phyloP scores from a whole-genome alignment of 306 rosid species.

The Ormosia emarginata region DNA sequence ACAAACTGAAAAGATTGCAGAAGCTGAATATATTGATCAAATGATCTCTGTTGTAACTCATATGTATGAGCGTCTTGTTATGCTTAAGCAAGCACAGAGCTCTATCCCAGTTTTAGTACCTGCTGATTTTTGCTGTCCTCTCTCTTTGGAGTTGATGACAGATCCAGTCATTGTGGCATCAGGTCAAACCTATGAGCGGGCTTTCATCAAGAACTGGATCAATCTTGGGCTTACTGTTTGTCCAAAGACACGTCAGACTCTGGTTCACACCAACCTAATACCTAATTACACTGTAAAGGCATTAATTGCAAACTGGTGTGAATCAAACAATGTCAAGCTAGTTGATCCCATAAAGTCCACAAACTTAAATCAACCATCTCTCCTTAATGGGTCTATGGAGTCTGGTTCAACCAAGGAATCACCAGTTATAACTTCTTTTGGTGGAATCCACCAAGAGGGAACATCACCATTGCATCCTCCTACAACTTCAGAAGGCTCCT shows the following conservation, averaged over 20 bases:
- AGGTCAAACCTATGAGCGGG: conserved; percentile 85
- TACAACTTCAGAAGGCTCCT: conserved; percentile 48
- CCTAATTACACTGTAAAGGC: conserved; percentile 75
- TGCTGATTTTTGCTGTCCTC: conserved; percentile 87
- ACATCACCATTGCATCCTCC: conserved; percentile 47
- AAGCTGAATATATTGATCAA: conserved; percentile 60
- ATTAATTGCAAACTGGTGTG: conserved; percentile 71
- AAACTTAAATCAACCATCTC: conserved; percentile 43
- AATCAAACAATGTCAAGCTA: conserved; percentile 69
- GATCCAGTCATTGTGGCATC: conserved; percentile 92
- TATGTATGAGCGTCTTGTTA: conserved; percentile 49
- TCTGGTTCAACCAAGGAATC: conserved; percentile 36
- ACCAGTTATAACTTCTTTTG: conserved; percentile 10
- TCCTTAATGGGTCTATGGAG: conserved; percentile 41
- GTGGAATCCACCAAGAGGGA: conserved; percentile 34
- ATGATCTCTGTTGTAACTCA: conserved; percentile 46
- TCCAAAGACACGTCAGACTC: conserved; percentile 79
- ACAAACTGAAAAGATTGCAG: conserved; percentile 56
- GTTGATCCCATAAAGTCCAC: conserved; percentile 48
- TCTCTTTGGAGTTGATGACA: conserved; percentile 83
- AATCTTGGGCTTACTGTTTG: conserved; percentile 72
- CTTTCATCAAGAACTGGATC: conserved; percentile 75
- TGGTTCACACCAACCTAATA: conserved; percentile 61
- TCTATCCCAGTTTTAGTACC: conserved; percentile 55
- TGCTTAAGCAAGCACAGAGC: conserved; percentile 53